A percentile compares a stretch with the other conserved stretches of the same genome.
Evolutionary conservation across 2,329 filamentous ascomycete genomes (phyloP).

Genomic region (Phyllosticta citriasiana): DNA sequence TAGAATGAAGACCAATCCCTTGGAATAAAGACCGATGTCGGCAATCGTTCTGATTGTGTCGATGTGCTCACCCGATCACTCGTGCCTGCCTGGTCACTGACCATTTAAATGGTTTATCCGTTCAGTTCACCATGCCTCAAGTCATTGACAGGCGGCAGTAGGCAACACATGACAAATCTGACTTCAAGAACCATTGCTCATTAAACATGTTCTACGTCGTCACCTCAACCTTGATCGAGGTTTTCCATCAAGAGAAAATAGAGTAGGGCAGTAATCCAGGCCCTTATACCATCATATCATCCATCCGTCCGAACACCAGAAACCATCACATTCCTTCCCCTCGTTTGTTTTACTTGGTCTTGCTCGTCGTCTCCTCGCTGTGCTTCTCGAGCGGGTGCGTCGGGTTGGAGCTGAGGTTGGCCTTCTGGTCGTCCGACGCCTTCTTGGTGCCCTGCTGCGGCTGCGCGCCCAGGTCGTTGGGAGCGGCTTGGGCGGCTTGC

Average conservation of each 20-base stretch:
- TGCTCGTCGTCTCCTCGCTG: slow-evolving; percentile 51
- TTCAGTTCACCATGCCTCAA: background rate
- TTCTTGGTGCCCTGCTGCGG: slow-evolving; percentile 38
- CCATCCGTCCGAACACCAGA: background rate
- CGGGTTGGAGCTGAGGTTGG: slow-evolving; percentile 52
- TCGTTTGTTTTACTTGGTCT: slow-evolving; percentile 25
- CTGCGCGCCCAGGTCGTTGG: slow-evolving; percentile 41
- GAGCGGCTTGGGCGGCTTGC: slow-evolving; percentile 47
- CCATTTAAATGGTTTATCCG: too few relatives aligned
- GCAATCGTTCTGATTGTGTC: too few relatives aligned
- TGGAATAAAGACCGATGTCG: too few relatives aligned
- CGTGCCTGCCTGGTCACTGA: too few relatives aligned
- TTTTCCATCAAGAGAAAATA: background rate
- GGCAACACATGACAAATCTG: too few relatives aligned
- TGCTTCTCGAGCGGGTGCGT: slow-evolving; percentile 52
- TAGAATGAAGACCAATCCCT: too few relatives aligned
- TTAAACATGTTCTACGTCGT: background rate
- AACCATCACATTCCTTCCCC: background rate
- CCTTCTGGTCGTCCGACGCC: slow-evolving; percentile 41
- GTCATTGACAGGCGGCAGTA: background rate
- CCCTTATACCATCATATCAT: background rate
- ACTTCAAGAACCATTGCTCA: background rate
- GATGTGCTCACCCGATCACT: too few relatives aligned
- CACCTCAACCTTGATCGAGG: too few relatives aligned
- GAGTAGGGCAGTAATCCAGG: background rate